Conservation (phyloP, 1,284 basidiomycete species). For the Papiliotrema laurentii region DNA sequence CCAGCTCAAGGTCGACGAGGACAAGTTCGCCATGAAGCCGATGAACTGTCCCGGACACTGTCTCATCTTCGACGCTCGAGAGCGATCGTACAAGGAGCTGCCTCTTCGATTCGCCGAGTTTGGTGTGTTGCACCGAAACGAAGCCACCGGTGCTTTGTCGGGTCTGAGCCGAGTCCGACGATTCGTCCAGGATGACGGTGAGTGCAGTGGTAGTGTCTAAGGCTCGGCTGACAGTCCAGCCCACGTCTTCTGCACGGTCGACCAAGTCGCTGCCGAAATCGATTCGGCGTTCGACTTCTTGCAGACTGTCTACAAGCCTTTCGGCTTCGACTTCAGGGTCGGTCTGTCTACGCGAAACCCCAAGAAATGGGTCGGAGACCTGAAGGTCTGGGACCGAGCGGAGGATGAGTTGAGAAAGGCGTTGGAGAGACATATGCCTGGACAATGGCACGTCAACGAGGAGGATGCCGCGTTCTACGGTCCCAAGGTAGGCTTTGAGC, state of each 20-base stretch:
- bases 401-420: constrained; percentile 79
- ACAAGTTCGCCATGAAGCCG: constrained; percentile 89
- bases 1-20: constrained; percentile 86
- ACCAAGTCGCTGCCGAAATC: constrained; percentile 86
- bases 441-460: constrained; percentile 89
- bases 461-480: constrained; percentile 98
- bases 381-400: constrained; percentile 86
- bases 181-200: constrained; percentile 92
- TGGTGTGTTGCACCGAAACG: constrained; percentile 95
- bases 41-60: constrained; percentile 99
- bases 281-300: constrained; percentile 88
- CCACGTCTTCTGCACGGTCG: constrained; percentile 89
- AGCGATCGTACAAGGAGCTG: constrained; percentile 91
- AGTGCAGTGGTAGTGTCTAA: constrained; percentile 9
- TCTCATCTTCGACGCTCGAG: constrained; percentile 90
- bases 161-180: constrained; percentile 90
- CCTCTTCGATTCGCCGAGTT: constrained; percentile 98
- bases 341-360: constrained; percentile 90
- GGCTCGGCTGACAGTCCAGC: constrained; percentile 18
- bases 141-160: constrained; percentile 89
- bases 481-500: constrained; percentile 60
- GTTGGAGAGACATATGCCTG: constrained; percentile 81
- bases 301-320: constrained; percentile 88
- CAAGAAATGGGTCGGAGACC: constrained; percentile 85
- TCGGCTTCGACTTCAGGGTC: constrained; percentile 94